phyloP scores from a whole-genome alignment of 179 eudicot genomes.

The Drosera spatulata region DNA sequence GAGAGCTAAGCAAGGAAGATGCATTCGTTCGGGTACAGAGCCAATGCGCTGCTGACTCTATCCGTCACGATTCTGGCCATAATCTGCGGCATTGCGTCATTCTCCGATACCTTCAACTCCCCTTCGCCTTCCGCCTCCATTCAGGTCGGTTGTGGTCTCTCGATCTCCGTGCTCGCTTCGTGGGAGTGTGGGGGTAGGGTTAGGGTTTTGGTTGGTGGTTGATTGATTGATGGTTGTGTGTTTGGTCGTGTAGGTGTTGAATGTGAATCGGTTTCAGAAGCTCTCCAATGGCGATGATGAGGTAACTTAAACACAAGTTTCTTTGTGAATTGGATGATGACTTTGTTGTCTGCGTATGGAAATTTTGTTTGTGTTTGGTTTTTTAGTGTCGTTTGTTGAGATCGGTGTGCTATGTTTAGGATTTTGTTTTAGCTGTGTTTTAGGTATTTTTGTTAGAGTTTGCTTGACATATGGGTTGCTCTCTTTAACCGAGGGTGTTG shows the following conservation, averaged over 20 bases:
- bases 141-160: conserved; percentile 28
- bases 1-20: conserved; percentile 16
- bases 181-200: not conserved
- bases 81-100: conserved; percentile 75
- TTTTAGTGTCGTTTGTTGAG: too few species aligned
- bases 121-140: conserved; percentile 56
- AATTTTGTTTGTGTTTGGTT: not conserved
- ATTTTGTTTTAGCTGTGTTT: too few species aligned
- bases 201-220: not conserved
- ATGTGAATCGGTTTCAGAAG: too few species aligned
- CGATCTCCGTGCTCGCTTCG: not conserved
- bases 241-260: conserved; percentile 25
- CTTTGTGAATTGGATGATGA: too few species aligned
- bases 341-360: too few species aligned
- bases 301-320: conserved; percentile 14
- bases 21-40: conserved; percentile 86
- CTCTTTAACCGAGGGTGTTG: too few species aligned
- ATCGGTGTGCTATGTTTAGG: too few species aligned
- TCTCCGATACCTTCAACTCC: conserved; percentile 70
- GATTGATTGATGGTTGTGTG: conserved; percentile 53
- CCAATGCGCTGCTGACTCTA: conserved; percentile 78
- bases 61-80: conserved; percentile 73
- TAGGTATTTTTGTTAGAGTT: too few species aligned
- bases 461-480: not conserved
- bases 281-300: conserved; percentile 47